Evolutionary conservation across 169 alveolate genomes (phyloP), one percentile per base, ranked within the genome.

Genomic region (Plasmodium gonderi): DNA sequence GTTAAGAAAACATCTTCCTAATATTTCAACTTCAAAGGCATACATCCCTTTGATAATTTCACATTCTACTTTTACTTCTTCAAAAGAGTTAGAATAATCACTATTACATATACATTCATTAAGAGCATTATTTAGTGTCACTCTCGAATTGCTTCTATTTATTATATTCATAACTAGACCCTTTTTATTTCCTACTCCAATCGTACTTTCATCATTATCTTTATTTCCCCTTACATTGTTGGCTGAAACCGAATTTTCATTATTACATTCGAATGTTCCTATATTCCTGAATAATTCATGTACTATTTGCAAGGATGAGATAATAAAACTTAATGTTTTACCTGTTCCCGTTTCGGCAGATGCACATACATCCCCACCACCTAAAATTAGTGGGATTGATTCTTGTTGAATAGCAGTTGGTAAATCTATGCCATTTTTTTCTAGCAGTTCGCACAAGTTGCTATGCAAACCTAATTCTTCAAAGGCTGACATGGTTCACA

Each of bases 341-440:
- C 92, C 92, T 85, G 92, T 85, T 3, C 92, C 92, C 11, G 92
- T 85, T 75, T 85, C 92, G n/a, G 92, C 92, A 74, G 80, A 85
- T 20, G 92, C 92, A 38, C 92, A 85, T 51, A 85, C 77, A 85
- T 85, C 92, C 14, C 83, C 92, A 26, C 92, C 92, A 6, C 92
- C 92, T 74, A 85, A 74, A 44, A 96, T 96, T 49, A 96, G 91
- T 7, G 98, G 98, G 54, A 96, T 92, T 17, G 98, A 97, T 29
- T 95, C 96, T 74, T 94, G 97, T 33, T 96, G 98, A 44, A 96
- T 96, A 38, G 96, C 96, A 11, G 98, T 96, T 38, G 98, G 98
- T 20, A 85, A 75, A 74, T 85, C 92, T 17, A 85, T 85, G 3
- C 92, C 85, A 64, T 85, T 85, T 33, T 72, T 85, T 85, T 85